Evolutionary conservation across 169 alveolate species (phyloP), one percentile per base, ranked within the genome.

Genomic region (Plasmodium gallinaceum): DNA sequence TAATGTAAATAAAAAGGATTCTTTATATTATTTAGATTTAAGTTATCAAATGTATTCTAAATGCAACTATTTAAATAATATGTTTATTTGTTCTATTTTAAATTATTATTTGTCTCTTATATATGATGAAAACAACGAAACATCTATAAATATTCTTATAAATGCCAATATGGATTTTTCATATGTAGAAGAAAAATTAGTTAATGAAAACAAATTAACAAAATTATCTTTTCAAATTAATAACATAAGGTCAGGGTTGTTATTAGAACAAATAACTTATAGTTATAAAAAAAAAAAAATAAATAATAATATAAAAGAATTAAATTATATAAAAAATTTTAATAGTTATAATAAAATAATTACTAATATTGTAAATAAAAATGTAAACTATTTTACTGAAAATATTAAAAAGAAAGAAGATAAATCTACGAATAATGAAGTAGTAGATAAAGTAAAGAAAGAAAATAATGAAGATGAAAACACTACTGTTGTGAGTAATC

Each of bases 151-250:
- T 65, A 76, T 76, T 7, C 51, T 76, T 1, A 64, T 64, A 0
- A 76, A 76, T 51, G 89, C 89, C 0, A 76, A 76, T 76, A 43
- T 76, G 22, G 89, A 76, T 22, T 65, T 76, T 22, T 64, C 89
- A 18, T 76, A 37, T 42, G 18, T 76, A 42, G 89, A 76, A 5
- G 89, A 76, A 22, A 76, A 65, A 26, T 54, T 42, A 39, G 65
- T 18, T 22, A 70, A 39, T 16, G 70, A 62, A 42, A 51, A 68
- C 2, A 64, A 57, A 26, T 26, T 70, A 14, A 24, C 62, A 32
- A 76, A 76, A 26, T 43, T 64, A 4, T 64, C 65, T 1, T 64
- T 76, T 39, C 89, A 76, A 76, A 76, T 64, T 24, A 76, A 76
- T 42, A 76, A 76, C 24, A 57, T 76, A 39, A 43, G 89, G 39